A percentile compares a stretch with the other conserved stretches of the same genome.
Evolutionary conservation across 805 yeast genomes (phyloP).

Genomic region (Hyphopichia homilentoma): DNA sequence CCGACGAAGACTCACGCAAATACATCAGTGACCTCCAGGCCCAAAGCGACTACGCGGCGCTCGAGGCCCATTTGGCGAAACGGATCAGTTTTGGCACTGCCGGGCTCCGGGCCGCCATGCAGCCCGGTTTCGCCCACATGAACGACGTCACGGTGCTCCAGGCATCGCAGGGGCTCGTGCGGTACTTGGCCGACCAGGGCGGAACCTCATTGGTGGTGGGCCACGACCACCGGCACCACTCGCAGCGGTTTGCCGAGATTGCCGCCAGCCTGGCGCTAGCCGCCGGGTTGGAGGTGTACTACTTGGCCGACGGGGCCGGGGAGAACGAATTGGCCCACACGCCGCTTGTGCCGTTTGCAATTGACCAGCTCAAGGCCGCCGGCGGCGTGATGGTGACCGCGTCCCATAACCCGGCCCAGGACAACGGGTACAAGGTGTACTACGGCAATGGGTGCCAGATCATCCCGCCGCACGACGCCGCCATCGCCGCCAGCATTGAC

Average conservation of each 20-base stretch:
- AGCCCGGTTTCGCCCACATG: slow-evolving; percentile 86
- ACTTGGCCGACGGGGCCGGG: slow-evolving; percentile 42
- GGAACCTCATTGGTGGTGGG: slow-evolving; percentile 66
- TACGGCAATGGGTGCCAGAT: slow-evolving; percentile 94
- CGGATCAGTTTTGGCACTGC: slow-evolving; percentile 90
- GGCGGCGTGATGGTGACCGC: slow-evolving; percentile 97
- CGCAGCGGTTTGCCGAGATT: slow-evolving; percentile 72
- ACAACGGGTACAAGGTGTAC: slow-evolving; percentile 80
- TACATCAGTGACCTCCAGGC: slow-evolving; percentile 50
- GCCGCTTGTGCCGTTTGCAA: slow-evolving; percentile 88
- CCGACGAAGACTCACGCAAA: slow-evolving; percentile 44
- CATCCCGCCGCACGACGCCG: slow-evolving; percentile 83
- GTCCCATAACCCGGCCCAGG: slow-evolving; percentile 87
- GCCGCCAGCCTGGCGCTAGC: slow-evolving; percentile 71
- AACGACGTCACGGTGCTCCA: slow-evolving; percentile 85
- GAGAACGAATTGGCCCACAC: slow-evolving; percentile 51
- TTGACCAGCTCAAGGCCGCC: slow-evolving; percentile 57
- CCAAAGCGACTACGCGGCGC: slow-evolving; percentile 33
- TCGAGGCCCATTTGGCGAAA: slow-evolving; percentile 49
- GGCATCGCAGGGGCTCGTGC: slow-evolving; percentile 80
- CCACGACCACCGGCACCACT: slow-evolving; percentile 86
- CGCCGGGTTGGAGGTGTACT: slow-evolving; percentile 68
- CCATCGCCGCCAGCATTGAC: slow-evolving; percentile 63
- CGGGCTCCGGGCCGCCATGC: slow-evolving; percentile 84
- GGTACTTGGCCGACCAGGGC: slow-evolving; percentile 34